phyloP scores from a whole-genome alignment of 345 rosid species.

The Citrus medica region DNA sequence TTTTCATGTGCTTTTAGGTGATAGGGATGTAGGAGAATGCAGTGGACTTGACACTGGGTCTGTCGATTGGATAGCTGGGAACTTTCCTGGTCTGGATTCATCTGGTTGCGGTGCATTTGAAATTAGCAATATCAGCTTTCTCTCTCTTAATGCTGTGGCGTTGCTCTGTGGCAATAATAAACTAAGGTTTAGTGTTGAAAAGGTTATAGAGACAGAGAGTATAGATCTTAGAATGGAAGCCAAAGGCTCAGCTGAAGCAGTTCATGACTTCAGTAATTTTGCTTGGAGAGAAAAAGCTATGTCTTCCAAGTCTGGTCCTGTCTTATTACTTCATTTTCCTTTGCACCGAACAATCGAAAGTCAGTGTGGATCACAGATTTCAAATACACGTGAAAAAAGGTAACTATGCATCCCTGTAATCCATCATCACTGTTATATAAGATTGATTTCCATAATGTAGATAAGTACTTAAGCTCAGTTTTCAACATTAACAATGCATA shows the following conservation, averaged over 20 bases:
- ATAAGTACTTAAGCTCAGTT: not conserved
- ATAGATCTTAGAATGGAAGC: slow-evolving; percentile 25
- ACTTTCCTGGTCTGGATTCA: slow-evolving; percentile 57
- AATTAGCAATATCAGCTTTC: slow-evolving; percentile 54
- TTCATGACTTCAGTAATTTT: slow-evolving; percentile 11
- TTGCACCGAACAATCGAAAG: slow-evolving; percentile 25
- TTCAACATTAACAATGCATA: not conserved
- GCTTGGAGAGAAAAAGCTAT: slow-evolving; percentile 39
- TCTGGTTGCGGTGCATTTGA: slow-evolving; percentile 60
- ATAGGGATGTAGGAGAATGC: slow-evolving; percentile 58
- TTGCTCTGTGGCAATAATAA: slow-evolving; percentile 47
- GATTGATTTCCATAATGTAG: not conserved
- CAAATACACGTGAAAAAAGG: slow-evolving; percentile 20
- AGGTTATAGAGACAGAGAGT: slow-evolving; percentile 52
- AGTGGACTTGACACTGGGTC: slow-evolving; percentile 32
- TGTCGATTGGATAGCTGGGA: slow-evolving; percentile 44
- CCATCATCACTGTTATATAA: not conserved
- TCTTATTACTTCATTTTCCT: slow-evolving; percentile 61
- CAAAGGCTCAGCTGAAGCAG: slow-evolving; percentile 3
- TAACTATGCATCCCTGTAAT: not conserved
- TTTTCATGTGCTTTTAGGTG: slow-evolving; percentile 56
- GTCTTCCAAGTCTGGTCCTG: slow-evolving; percentile 50
- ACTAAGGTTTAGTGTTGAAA: slow-evolving; percentile 49
- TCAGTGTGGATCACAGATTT: slow-evolving; percentile 2
- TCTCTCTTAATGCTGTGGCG: slow-evolving; percentile 55